Conservation (phyloP, 192 early-diverging fungal genomes). For the Coemansia sp. region DNA sequence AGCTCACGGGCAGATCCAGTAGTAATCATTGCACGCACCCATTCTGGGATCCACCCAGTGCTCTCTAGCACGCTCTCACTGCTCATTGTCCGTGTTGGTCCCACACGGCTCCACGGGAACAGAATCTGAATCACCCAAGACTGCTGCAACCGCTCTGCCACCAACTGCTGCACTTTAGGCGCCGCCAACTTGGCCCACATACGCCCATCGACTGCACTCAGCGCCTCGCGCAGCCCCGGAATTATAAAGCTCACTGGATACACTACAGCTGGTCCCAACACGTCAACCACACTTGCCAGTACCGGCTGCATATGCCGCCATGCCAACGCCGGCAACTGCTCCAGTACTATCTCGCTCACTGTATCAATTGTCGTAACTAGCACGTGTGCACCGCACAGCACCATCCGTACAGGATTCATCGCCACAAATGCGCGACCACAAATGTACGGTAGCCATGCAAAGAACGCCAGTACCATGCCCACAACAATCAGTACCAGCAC, state of each 20-base stretch:
- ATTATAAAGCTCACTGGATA: background rate
- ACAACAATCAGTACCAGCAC: conserved; percentile 76
- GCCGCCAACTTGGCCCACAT: conserved; percentile 31
- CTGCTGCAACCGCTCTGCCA: conserved; percentile 22
- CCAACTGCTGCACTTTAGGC: conserved; percentile 7
- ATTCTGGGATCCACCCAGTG: background rate
- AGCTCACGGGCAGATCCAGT: conserved; percentile 5
- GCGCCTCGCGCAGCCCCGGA: conserved; percentile 14
- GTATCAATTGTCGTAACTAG: conserved; percentile 53
- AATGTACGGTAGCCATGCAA: conserved; percentile 75
- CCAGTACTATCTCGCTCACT: conserved; percentile 25
- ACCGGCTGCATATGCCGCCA: conserved; percentile 15
- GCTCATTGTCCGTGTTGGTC: conserved; percentile 7
- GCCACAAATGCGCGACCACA: conserved; percentile 29
- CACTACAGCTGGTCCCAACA: conserved; percentile 12
- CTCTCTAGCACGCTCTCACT: background rate
- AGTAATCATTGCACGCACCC: background rate
- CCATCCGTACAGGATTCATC: conserved; percentile 43
- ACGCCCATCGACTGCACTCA: conserved; percentile 7
- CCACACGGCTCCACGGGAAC: conserved; percentile 29
- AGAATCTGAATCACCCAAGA: conserved; percentile 32
- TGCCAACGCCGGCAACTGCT: conserved; percentile 6
- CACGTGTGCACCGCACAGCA: conserved; percentile 72
- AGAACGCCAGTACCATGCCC: conserved; percentile 64
- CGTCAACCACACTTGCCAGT: conserved; percentile 5